Conservation (phyloP, 805 yeast species). For the Yamadazyma laniorum region DNA sequence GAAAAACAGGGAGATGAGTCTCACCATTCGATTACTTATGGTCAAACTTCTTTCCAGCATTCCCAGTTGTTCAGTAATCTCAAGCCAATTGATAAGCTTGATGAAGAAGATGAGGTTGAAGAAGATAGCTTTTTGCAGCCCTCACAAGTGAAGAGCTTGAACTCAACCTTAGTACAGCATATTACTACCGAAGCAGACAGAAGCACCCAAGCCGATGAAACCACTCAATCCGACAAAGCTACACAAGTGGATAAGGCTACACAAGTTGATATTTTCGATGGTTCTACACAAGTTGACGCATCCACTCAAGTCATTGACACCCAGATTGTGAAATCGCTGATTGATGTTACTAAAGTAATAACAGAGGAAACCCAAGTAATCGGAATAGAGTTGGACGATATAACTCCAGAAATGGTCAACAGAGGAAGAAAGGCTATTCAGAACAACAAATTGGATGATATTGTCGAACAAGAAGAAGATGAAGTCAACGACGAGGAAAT, state of each 20-base stretch:
- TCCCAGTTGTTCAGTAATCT: conserved; percentile 14
- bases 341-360: neutral
- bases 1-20: neutral
- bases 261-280: neutral
- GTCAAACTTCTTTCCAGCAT: conserved; percentile 7
- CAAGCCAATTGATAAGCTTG: conserved; percentile 1
- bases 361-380: conserved; percentile 8
- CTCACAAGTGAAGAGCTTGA: conserved; percentile 2
- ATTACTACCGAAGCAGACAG: conserved; percentile 3
- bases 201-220: conserved; percentile 5
- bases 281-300: neutral
- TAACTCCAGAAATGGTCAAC: conserved; percentile 23
- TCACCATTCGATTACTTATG: conserved; percentile 1
- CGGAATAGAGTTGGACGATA: conserved; percentile 25
- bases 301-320: neutral
- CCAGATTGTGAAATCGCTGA: neutral
- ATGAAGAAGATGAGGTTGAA: neutral
- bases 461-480: conserved; percentile 15
- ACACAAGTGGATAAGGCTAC: conserved; percentile 1
- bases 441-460: conserved; percentile 12
- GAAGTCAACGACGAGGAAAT: conserved; percentile 23
- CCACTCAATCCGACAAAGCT: conserved; percentile 5
- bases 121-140: conserved; percentile 4
- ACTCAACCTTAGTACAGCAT: neutral
- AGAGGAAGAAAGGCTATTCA: conserved; percentile 23